Base-by-base conservation (phyloP, 768 basidiomycete species). In the Hygrocybe coccinea region DNA sequence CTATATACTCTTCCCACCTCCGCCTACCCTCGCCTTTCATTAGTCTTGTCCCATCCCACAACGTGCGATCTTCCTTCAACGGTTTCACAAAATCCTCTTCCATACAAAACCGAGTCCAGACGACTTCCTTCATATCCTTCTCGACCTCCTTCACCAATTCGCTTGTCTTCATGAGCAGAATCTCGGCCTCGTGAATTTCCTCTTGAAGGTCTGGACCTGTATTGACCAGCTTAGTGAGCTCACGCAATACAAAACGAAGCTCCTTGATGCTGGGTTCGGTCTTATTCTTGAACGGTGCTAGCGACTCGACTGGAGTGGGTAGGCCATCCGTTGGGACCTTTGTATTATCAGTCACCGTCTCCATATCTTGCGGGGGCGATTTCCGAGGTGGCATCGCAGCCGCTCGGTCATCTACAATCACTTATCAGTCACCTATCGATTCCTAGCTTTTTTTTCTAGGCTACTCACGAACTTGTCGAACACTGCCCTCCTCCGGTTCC, bases 31-130 rank as follows among this genome's bases (percentile, higher is more conserved):
- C 24, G 9, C 36, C 50, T 24, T 56, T 41, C 24, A 51, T 43
- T 15, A 38, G 21, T 5, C 24, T 44, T 11, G 67, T 69, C 48
- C 70, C 71, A 56, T 74, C 70, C 64, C 64, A 66, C n/a, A 68
- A 37, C 19, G 57, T 57, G 49, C 51, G 55, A 50, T 68, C 62
- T 4, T 58, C 35, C 53, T 68, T 69, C 60, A 72, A 57, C 45
- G 53, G 39, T 22, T 52, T 47, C 3, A 62, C 43, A 8, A 67
- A 51, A 35, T 55, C 29, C 11, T 33, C 25, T 48, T 67, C 62
- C 37, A 62, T 12, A n/a, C 49, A 48, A 22, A 58, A 29, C 22
- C 63, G 60, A 43, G 59, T 55, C 48, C 58, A 62, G 11, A 58
- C 22, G 3, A 66, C 45, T 25, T 64, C 60, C 39, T 57, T 43